Evolutionary conservation across 352 stramenopile genomes (phyloP), one percentile per base, ranked within the genome.

Genomic region (Nothophytophthora sp.): DNA sequence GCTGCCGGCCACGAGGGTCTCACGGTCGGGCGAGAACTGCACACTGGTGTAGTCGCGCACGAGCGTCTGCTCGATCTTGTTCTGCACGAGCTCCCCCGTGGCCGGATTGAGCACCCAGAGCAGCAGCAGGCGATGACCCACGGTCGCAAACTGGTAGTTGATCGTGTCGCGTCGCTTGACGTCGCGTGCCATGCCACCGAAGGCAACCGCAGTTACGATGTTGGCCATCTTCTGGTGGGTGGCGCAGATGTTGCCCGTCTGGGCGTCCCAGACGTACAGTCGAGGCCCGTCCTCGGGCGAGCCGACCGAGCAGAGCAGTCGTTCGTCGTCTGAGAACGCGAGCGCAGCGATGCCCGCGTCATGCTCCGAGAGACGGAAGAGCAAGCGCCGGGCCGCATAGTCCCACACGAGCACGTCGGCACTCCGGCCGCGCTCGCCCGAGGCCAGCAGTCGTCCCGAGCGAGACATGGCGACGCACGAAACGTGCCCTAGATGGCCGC

Each of bases 371-470:
- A 98, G 67, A 10, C 92, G 63, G 38, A 95, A 96, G 5, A 92
- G 54, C 12, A 95, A 38, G n/a, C 70, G 47, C 38, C 77, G 71
- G 27, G 70, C 59, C 20, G 68, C 48, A 42, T 93, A 93, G 46
- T 96, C 88, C 92, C 92, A 98, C 28, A 98, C 70, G 20, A 98
- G 53, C 29, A 97, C 78, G 47, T 98, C 92, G 5, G 90, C 86
- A 23, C 80, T 73, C 6, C 71, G 67, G 1, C 92, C 83, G 12
- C 68, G 60, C 51, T 98, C 88, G 5, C 90, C 93, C 10, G 88
- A 96, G 0, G 91, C 90, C 11, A 98, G 52, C 18, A 89, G 81
- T 12, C 72, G 68, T 4, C 92, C 92, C 3, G 70, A 79, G n/a
- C 56, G 38, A 2, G 84, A 92, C 58, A 97, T 74, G 5, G 76